Percentiles rank a stretch among this genome's conserved stretches.
phyloP scores from a whole-genome alignment of 2,329 filamentous ascomycete species.

The Botrytis squamosa region DNA sequence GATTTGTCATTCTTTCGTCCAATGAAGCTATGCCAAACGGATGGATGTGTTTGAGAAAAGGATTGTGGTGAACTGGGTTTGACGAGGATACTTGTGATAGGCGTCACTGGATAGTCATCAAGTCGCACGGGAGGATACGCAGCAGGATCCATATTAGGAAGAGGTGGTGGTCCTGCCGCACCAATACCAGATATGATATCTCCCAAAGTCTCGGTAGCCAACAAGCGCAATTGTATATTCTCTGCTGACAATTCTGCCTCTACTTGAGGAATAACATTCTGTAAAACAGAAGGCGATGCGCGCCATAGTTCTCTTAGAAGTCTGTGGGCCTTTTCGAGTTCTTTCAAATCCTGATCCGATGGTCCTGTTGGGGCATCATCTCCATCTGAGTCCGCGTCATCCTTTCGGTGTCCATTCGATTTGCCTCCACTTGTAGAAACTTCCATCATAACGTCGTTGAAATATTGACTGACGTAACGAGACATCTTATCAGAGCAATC shows the following conservation, averaged over 20 bases:
- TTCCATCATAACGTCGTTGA: slow-evolving; percentile 93
- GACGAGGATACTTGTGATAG: slow-evolving; percentile 64
- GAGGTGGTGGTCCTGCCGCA: slow-evolving; percentile 78
- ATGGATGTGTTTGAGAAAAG: slow-evolving; percentile 77
- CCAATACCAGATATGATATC: slow-evolving; percentile 94
- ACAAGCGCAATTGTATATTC: slow-evolving; percentile 77
- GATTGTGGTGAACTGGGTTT: slow-evolving; percentile 85
- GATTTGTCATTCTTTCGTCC: slow-evolving; percentile 85
- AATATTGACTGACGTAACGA: slow-evolving; percentile 91
- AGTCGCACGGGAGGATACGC: slow-evolving; percentile 78
- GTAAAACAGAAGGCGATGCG: slow-evolving; percentile 80
- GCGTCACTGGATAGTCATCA: slow-evolving; percentile 53
- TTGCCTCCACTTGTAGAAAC: slow-evolving; percentile 58
- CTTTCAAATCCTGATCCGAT: slow-evolving; percentile 80
- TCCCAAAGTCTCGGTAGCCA: slow-evolving; percentile 91
- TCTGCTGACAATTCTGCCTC: slow-evolving; percentile 91
- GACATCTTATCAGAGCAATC: slow-evolving; percentile 91
- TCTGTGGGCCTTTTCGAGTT: slow-evolving; percentile 84
- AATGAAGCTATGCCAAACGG: slow-evolving; percentile 80
- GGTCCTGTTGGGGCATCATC: slow-evolving; percentile 60
- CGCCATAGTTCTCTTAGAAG: slow-evolving; percentile 92
- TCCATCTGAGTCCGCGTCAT: slow-evolving; percentile 62
- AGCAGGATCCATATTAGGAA: slow-evolving; percentile 71
- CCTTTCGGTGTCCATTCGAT: slow-evolving; percentile 51
- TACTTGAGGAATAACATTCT: slow-evolving; percentile 90